phyloP scores from a whole-genome alignment of 768 basidiomycete genomes.

The Lepiota venenata region DNA sequence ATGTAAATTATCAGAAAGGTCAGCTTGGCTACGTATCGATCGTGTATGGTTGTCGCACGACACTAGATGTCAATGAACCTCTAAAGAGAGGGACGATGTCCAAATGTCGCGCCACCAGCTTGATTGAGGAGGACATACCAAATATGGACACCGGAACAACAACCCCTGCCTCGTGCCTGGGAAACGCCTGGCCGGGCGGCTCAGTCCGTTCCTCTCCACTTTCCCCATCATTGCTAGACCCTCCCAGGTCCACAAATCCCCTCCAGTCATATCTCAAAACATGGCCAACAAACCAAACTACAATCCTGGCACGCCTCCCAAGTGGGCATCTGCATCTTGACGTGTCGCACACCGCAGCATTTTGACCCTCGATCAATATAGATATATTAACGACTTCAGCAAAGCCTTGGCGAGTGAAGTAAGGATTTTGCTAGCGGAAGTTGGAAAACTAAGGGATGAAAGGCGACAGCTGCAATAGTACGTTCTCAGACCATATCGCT shows the following conservation, averaged over 20 bases:
- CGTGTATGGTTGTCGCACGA: not conserved
- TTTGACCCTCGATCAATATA: not conserved
- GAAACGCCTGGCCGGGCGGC: not conserved
- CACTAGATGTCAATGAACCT: too few species aligned
- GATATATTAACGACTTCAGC: constrained; percentile 71
- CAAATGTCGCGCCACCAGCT: not conserved
- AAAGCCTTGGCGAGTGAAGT: constrained; percentile 80
- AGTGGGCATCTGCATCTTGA: not conserved
- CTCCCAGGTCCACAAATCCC: not conserved
- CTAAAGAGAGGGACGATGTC: too few species aligned
- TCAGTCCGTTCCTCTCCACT: not conserved
- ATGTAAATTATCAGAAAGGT: not conserved
- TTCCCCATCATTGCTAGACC: not conserved
- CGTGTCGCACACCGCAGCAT: not conserved
- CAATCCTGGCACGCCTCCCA: constrained; percentile 1
- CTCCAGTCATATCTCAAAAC: not conserved
- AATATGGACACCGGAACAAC: constrained; percentile 7
- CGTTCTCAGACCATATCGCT: constrained; percentile 30
- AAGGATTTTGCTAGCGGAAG: constrained; percentile 72
- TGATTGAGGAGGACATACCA: not conserved
- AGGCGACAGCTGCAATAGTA: constrained; percentile 73
- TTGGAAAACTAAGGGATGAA: constrained; percentile 78
- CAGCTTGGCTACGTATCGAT: not conserved
- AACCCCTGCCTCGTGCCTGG: constrained; percentile 7
- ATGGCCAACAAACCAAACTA: constrained; percentile 9